Base-by-base conservation (phyloP, 1,284 basidiomycete genomes). In the Fomitiporia mediterranea region DNA sequence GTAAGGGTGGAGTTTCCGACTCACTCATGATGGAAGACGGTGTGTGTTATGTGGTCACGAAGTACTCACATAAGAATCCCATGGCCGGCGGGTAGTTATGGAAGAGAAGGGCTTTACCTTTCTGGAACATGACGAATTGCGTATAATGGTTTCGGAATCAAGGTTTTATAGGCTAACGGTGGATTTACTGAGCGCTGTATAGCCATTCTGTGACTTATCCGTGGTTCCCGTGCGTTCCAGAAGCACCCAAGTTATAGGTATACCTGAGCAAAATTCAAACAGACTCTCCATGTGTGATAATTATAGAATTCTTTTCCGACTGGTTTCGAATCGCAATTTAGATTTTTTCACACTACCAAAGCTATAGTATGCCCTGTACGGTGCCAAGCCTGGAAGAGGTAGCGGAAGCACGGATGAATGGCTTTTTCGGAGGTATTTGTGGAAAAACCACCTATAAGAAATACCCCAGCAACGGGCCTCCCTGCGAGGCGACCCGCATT, bases 21-120 rank as follows among this genome's bases (percentile, higher is more conserved):
- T 17, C 27, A 63, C 71, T 69, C 35, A 75, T 70, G 64, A 72
- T 67, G 21, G 62, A 66, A 37, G 68, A 70, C 19, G 55, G 59
- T 15, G 59, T 70, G 19, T 71, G 79, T 3, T 84, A 77, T 64
- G 78, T 82, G 57, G 78, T 83, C 34, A 76, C 78, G 40, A 65
- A 61, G 44, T 69, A 68, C 48, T 54, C 60, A 46, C 67, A 68
- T 50, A 42, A 23, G 28, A 58, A 58, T 49, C 56, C 56, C 23
- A 53, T 58, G 56, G 52, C 56, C 54, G 39, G 39, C 25, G 40
- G 37, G 13, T 53, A 28, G 40, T n/a, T 42, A 30, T 51, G 27
- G 37, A 40, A 38, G 50, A 21, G 27, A 42, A 53, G 39, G 2
- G 2, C 3, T 1, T 11, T 28, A 7, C n/a, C 21, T 9, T 30